Base-by-base conservation (phyloP, 805 yeast species). In the Yarrowia sp. region DNA sequence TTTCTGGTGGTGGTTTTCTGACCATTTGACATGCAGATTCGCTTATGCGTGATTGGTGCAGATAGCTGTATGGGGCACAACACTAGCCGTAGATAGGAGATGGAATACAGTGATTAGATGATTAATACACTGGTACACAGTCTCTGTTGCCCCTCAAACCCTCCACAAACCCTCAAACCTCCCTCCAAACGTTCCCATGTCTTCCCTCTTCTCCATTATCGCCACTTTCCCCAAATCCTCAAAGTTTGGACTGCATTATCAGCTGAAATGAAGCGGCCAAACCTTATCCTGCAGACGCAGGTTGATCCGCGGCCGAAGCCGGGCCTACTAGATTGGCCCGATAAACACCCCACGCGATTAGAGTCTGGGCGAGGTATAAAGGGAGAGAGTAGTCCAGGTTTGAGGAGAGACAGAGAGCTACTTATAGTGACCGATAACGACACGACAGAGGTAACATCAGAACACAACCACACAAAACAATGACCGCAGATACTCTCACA, bases 401-500 rank as follows among this genome's bases (percentile, higher is more conserved):
- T n/a, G n/a, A n/a, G n/a, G n/a, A n/a, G n/a, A n/a, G n/a, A n/a
- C 30, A 26, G 30, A 26, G 30, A 26, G 8, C 30, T 5, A 26
- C 30, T 26, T 4, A 26, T n/a, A n/a, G n/a, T n/a, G n/a, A n/a
- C n/a, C n/a, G n/a, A n/a, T n/a, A n/a, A n/a, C n/a, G n/a, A 26
- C 30, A 26, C 30, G 8, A 26, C 30, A 26, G 30, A 26, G 8
- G 30, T n/a, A n/a, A 26, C 30, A 8, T 4, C 30, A 26, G 30
- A 26, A 26, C 8, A 26, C 30, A 8, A 26, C 30, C 4, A 26
- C 8, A 26, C 30, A 26, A 26, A 26, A 26, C 17, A n/a, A 52
- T 54, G 61, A 54, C 61, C 9, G 46, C 26, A 8, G 61, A 54
- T n/a, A 61, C 66, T 16, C 64, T 72, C 9, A 22, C 38, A 8